Evolutionary conservation across 2,329 filamentous ascomycete species (phyloP).

Genomic region (Fusarium nematophilum): DNA sequence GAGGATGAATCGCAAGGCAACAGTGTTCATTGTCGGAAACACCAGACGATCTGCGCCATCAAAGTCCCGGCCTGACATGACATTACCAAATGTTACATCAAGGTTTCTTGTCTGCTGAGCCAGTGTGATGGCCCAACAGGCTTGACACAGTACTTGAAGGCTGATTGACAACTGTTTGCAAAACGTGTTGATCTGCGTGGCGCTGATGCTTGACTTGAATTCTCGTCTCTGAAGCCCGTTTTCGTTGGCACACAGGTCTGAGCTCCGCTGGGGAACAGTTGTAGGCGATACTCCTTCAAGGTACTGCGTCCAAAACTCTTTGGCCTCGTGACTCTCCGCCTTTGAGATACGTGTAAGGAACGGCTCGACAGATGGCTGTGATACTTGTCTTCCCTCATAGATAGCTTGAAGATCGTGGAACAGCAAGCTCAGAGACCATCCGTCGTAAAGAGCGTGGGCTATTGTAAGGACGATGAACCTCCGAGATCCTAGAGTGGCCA

Average conservation of each 20-base stretch:
- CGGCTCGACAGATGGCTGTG: constrained; percentile 60
- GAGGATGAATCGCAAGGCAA: constrained; percentile 77
- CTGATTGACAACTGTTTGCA: constrained; percentile 77
- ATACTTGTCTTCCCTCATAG: constrained; percentile 61
- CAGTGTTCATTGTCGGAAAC: constrained; percentile 94
- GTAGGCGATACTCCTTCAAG: constrained; percentile 64
- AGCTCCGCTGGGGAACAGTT: constrained; percentile 38
- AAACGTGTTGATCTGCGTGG: constrained; percentile 57
- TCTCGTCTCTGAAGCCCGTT: constrained; percentile 29
- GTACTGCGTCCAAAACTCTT: constrained; percentile 77
- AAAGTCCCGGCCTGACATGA: constrained; percentile 86
- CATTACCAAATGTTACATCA: constrained; percentile 84
- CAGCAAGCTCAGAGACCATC: constrained; percentile 81
- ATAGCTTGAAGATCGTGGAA: constrained; percentile 76
- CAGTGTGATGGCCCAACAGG: constrained; percentile 79
- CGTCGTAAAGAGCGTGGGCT: constrained; percentile 89
- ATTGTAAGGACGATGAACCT: constrained; percentile 74
- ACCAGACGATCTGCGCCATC: constrained; percentile 74
- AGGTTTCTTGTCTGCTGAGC: constrained; percentile 71
- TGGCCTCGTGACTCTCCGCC: constrained; percentile 33
- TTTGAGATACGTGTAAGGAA: constrained; percentile 56
- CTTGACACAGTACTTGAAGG: constrained; percentile 79
- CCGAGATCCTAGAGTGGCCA: constrained; percentile 49
- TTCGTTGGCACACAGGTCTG: background rate
- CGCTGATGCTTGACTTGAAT: background rate